Conservation (phyloP, 345 rosid genomes). For the Laguncularia racemosa region DNA sequence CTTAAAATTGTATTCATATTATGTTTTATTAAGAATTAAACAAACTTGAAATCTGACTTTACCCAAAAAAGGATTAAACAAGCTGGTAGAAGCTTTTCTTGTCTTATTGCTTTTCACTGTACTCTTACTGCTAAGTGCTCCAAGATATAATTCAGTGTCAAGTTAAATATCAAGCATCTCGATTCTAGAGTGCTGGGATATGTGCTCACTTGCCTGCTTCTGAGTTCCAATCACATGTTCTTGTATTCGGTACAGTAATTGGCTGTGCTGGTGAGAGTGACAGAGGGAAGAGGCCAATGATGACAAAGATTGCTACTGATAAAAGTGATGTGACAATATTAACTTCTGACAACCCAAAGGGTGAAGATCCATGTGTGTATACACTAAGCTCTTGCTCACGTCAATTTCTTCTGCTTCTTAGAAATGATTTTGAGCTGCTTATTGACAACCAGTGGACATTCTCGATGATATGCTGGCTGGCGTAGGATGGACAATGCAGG, state of each 20-base stretch:
- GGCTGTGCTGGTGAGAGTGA: conserved; percentile 80
- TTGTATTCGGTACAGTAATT: conserved; percentile 39
- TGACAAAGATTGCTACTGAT: conserved; percentile 82
- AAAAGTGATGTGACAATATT: conserved; percentile 91
- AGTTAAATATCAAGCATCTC: too few species aligned
- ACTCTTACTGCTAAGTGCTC: too few species aligned
- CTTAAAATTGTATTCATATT: too few species aligned
- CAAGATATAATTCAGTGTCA: too few species aligned
- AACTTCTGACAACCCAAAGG: conserved; percentile 84
- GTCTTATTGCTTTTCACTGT: too few species aligned
- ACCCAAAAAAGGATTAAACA: too few species aligned
- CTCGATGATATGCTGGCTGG: conserved; percentile 95
- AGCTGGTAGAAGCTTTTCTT: too few species aligned
- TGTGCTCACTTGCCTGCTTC: too few species aligned
- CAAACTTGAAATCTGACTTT: too few species aligned
- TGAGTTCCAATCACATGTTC: neutral
- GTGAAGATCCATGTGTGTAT: conserved; percentile 80
- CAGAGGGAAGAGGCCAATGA: conserved; percentile 77
- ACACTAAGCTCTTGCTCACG: neutral
- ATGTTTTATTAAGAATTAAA: too few species aligned
- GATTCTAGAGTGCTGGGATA: too few species aligned
- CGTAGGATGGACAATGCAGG: conserved; percentile 92
- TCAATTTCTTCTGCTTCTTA: neutral
- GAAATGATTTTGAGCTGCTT: conserved; percentile 1
- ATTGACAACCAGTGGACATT: conserved; percentile 68